Conservation (phyloP, 495 filamentous ascomycete genomes). For the Halenospora varia region DNA sequence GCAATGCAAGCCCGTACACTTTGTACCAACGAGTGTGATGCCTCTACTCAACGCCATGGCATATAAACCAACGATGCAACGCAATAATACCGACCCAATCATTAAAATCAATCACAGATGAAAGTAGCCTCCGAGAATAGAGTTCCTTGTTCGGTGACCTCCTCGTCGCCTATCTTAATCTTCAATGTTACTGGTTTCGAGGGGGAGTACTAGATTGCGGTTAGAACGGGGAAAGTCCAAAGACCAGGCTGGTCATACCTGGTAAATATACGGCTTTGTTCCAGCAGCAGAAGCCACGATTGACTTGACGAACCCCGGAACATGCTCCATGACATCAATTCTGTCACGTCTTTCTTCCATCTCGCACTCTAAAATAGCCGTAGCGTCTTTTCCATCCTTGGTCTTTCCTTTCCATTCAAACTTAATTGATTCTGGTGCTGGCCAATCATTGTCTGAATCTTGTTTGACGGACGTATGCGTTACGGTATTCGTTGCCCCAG, state of each 20-base stretch:
- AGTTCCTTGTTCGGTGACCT: constrained; percentile 68
- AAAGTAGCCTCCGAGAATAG: constrained; percentile 88
- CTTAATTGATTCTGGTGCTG: constrained; percentile 70
- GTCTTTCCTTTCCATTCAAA: constrained; percentile 77
- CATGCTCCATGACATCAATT: constrained; percentile 93
- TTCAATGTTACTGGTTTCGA: constrained; percentile 59
- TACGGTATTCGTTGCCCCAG: constrained; percentile 55
- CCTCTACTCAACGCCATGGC: constrained; percentile 21
- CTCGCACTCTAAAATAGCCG: constrained; percentile 62
- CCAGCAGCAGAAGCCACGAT: constrained; percentile 84
- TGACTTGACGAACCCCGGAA: constrained; percentile 90
- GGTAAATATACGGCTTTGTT: constrained; percentile 96
- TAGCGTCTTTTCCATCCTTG: constrained; percentile 67
- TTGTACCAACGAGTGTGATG: constrained; percentile 27
- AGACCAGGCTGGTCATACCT: constrained; percentile 49
- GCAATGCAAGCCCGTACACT: constrained; percentile 1
- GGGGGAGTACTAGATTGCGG: constrained; percentile 58
- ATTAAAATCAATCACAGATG: constrained; percentile 50
- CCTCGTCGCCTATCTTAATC: constrained; percentile 75
- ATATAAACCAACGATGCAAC: constrained; percentile 15
- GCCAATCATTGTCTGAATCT: constrained; percentile 83
- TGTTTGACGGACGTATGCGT: constrained; percentile 63
- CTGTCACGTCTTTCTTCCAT: constrained; percentile 74
- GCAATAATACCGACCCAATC: not conserved
- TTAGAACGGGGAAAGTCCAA: constrained; percentile 20